Evolutionary conservation across 148 eudicot species (phyloP).

Genomic region (Drosera capensis): DNA sequence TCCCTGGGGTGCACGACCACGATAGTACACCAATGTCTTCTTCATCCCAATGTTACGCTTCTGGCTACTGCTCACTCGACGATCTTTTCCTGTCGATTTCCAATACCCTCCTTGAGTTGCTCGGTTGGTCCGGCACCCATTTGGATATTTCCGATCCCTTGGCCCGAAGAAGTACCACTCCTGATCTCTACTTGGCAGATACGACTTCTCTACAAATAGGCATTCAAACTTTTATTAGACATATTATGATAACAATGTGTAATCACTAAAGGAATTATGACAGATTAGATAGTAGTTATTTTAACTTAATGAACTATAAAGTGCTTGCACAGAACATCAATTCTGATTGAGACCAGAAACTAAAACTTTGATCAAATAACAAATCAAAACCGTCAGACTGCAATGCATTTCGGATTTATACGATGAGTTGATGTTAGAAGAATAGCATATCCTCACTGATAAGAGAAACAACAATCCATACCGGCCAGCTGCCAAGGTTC

Average conservation of each 20-base stretch:
- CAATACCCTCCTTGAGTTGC: slow-evolving; percentile 71
- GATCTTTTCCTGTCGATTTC: slow-evolving; percentile 70
- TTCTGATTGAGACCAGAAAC: too few relatives aligned
- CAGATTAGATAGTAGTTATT: too few relatives aligned
- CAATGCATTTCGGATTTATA: too few relatives aligned
- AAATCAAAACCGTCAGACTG: too few relatives aligned
- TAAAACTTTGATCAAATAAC: too few relatives aligned
- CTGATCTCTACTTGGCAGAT: slow-evolving; percentile 62
- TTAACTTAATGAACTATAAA: too few relatives aligned
- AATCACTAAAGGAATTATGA: too few relatives aligned
- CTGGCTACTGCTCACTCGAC: slow-evolving; percentile 39
- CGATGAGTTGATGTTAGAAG: too few relatives aligned
- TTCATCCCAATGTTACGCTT: slow-evolving; percentile 38
- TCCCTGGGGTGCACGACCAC: slow-evolving; percentile 33
- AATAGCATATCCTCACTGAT: too few relatives aligned
- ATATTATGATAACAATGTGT: too few relatives aligned
- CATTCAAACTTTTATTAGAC: too few relatives aligned
- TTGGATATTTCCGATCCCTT: slow-evolving; percentile 61
- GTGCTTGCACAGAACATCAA: too few relatives aligned
- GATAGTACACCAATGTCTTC: slow-evolving; percentile 32
- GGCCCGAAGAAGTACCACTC: slow-evolving; percentile 83
- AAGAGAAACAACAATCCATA: slow-evolving; percentile 4
- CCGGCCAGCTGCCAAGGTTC: slow-evolving; percentile 84
- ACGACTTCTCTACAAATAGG: slow-evolving; percentile 57
- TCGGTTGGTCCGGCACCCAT: slow-evolving; percentile 61